Base-by-base conservation (phyloP, 345 rosid species). In the Rhodomyrtus tomentosa region DNA sequence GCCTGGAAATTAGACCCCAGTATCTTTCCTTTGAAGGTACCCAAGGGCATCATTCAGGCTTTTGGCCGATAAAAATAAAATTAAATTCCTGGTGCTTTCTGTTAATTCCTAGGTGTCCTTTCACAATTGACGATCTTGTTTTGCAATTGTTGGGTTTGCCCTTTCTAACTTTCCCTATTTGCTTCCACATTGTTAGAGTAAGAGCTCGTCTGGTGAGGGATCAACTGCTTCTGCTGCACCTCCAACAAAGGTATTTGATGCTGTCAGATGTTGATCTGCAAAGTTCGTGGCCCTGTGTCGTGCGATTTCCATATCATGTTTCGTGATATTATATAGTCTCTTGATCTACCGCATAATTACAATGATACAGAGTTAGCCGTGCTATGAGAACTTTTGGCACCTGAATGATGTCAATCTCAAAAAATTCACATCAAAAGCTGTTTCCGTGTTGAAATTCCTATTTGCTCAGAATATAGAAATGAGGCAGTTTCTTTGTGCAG, bases 151-250 rank as follows among this genome's bases (percentile, higher is more conserved):
- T 29, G 21, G 73, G 73, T 59, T 38, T 29, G 3, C 14, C 82
- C 82, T 84, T 32, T 52, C 80, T 40, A 55, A 52, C 45, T 84
- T 38, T 55, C 22, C 7, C 6, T 55, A 42, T 36, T 52, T 38
- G 24, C n/a, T 50, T 68, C 48, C 27, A 18, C 21, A 62, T 86
- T 89, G 58, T 84, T 84, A 95, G 96, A 91, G 42, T 85, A 95
- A 95, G 90, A 89, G 88, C 89, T 81, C 94, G 38, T 85, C 96
- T 49, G 86, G 92, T 50, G 95, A 92, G 84, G 87, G 91, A 10
- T 91, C 98, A 84, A 85, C 91, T 85, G 85, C 92, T 72, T 89
- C 94, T 82, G 83, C 92, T 86, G 91, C 89, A n/a, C 85, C 91
- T 55, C 74, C 93, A 87, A 29, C 85, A 76, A 92, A 87, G 93